Evolutionary conservation across 73 alveolate species (phyloP).

Genomic region (Tetrahymena elliotti): DNA sequence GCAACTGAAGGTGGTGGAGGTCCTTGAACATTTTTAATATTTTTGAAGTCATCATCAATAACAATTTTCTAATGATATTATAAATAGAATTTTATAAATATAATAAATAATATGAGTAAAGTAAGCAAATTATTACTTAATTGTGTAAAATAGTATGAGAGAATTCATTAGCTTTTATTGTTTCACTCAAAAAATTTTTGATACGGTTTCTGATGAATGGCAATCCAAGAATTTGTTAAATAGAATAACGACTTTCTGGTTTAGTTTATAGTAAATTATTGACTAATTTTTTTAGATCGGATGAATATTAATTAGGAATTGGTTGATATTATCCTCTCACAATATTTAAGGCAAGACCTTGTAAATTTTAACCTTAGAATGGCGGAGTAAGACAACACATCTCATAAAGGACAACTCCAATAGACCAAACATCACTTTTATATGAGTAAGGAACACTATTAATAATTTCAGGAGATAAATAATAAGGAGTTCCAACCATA

Average conservation of each 20-base stretch:
- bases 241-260: constrained; percentile 72
- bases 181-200: constrained; percentile 61
- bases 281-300: constrained; percentile 57
- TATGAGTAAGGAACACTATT: constrained; percentile 65
- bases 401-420: constrained; percentile 79
- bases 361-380: constrained; percentile 72
- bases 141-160: constrained; percentile 79
- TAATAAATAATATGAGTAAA: not conserved
- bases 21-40: not conserved
- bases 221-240: constrained; percentile 59
- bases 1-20: constrained; percentile 2
- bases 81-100: not conserved
- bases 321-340: constrained; percentile 62
- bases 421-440: constrained; percentile 83
- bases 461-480: constrained; percentile 82
- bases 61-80: not conserved
- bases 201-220: constrained; percentile 57
- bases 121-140: not conserved
- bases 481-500: constrained; percentile 91
- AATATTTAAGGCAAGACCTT: constrained; percentile 69
- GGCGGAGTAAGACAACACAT: constrained; percentile 87
- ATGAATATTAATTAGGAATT: constrained; percentile 53
- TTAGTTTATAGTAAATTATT: constrained; percentile 48
- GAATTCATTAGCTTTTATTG: constrained; percentile 61
- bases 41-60: not conserved